Base-by-base conservation (phyloP, 805 yeast species). In the Limtongia smithiae region DNA sequence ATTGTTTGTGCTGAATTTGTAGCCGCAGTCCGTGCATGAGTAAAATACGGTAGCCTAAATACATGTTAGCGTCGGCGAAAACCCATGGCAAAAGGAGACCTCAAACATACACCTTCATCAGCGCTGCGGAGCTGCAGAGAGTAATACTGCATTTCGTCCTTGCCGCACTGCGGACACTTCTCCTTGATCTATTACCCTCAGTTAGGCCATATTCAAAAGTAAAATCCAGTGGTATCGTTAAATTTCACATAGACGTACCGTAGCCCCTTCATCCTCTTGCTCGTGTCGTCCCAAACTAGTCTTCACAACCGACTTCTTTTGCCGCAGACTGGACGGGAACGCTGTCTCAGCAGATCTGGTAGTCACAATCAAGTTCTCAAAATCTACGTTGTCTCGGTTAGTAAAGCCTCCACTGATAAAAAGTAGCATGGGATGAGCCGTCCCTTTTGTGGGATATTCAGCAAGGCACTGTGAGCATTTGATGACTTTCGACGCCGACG, bases 61-160 rank as follows among this genome's bases (percentile, higher is more conserved):
- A 14, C 14, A n/a, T n/a, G n/a, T n/a, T n/a, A n/a, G n/a, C n/a
- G n/a, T n/a, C n/a, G n/a, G n/a, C n/a, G n/a, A n/a, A n/a, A n/a
- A n/a, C n/a, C n/a, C n/a, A n/a, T n/a, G n/a, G n/a, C n/a, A n/a
- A n/a, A n/a, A n/a, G n/a, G n/a, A n/a, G n/a, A n/a, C n/a, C n/a
- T n/a, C n/a, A 15, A 3, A 57, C 62, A 32, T 57, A 59, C 74
- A 77, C 98, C 99, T 77, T 93, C 99, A 76, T 93, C 99, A 1
- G 98, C 99, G 46, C 96, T 85, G 71, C 99, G 82, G 61, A 93
- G 77, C 70, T 93, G 99, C 60, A 93, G 74, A 3, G 98, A 93
- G 65, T 93, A 97, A 67, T 91, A 93, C 66, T 83, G 90, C 98
- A 94, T 94, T 69, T 93, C 97, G 65, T 93, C 97, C 69, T 90